Conservation (phyloP, 345 rosid species). For the Boechera divaricarpa region DNA sequence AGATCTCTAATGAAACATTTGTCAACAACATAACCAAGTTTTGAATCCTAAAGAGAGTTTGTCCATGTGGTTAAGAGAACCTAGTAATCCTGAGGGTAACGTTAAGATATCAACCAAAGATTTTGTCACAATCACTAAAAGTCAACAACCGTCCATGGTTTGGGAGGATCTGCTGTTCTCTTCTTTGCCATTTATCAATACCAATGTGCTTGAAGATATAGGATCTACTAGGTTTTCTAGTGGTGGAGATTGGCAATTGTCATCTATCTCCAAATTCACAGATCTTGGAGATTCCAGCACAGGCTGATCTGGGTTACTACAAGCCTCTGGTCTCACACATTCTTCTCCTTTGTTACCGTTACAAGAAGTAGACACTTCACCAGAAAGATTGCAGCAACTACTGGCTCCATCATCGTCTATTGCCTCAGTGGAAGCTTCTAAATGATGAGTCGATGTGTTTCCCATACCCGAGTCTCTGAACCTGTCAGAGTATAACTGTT, state of each 20-base stretch:
- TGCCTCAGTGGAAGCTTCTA: slow-evolving; percentile 35
- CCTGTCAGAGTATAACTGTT: slow-evolving; percentile 40
- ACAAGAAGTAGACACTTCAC: slow-evolving; percentile 60
- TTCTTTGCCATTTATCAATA: slow-evolving; percentile 34
- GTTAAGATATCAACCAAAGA: slow-evolving; percentile 36
- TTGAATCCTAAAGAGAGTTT: slow-evolving; percentile 28
- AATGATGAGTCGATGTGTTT: slow-evolving; percentile 31
- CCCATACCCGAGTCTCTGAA: slow-evolving; percentile 14
- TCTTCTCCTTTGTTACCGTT: slow-evolving; percentile 34
- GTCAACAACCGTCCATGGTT: slow-evolving; percentile 34
- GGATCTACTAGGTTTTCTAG: slow-evolving; percentile 32
- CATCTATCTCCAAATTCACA: slow-evolving; percentile 42
- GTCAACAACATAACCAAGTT: slow-evolving; percentile 26
- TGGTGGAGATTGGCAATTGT: slow-evolving; percentile 30
- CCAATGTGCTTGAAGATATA: slow-evolving; percentile 33
- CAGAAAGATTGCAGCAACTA: slow-evolving; percentile 43
- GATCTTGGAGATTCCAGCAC: slow-evolving; percentile 16
- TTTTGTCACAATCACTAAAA: slow-evolving; percentile 24
- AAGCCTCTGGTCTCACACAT: slow-evolving; percentile 27
- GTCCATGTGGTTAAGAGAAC: slow-evolving; percentile 21
- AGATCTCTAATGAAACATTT: slow-evolving; percentile 25
- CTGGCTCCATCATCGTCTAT: slow-evolving; percentile 27
- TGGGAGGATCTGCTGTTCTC: slow-evolving; percentile 34
- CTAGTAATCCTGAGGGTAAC: slow-evolving; percentile 17
- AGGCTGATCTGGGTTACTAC: slow-evolving; percentile 35